Evolutionary conservation across 2,329 filamentous ascomycete genomes (phyloP).

Genomic region (Colletotrichum sp.): DNA sequence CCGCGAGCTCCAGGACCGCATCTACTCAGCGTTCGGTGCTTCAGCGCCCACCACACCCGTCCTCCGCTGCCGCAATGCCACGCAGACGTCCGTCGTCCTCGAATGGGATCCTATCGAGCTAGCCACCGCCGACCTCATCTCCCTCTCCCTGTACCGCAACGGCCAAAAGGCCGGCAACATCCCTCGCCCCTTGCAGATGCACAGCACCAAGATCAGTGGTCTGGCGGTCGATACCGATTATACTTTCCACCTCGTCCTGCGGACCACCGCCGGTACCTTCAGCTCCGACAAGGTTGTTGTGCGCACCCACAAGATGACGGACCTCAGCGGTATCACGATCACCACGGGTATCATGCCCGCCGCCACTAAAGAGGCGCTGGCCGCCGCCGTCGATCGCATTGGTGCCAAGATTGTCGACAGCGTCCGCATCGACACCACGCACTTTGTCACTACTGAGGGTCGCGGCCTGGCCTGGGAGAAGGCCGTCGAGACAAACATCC

Average conservation of each 20-base stretch:
- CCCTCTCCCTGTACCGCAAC: constrained; percentile 91
- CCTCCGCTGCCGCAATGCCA: constrained; percentile 93
- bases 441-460: constrained; percentile 96
- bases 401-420: constrained; percentile 90
- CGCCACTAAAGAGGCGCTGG: constrained; percentile 74
- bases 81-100: constrained; percentile 96
- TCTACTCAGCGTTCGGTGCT: constrained; percentile 85
- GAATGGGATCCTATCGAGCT: constrained; percentile 97
- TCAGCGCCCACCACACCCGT: constrained; percentile 77
- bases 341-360: constrained; percentile 86
- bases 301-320: constrained; percentile 97
- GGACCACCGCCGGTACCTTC: constrained; percentile 88
- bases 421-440: constrained; percentile 95
- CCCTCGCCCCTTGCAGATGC: constrained; percentile 83
- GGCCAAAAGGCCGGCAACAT: constrained; percentile 96
- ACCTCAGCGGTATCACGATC: constrained; percentile 93
- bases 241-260: constrained; percentile 88
- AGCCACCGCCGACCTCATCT: constrained; percentile 89
- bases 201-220: constrained; percentile 95
- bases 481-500: constrained; percentile 96
- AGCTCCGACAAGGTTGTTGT: constrained; percentile 84
- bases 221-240: constrained; percentile 97
- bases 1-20: constrained; percentile 84
- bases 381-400: constrained; percentile 81
- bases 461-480: constrained; percentile 92